Percentiles rank a stretch among this genome's conserved stretches.
phyloP scores from a whole-genome alignment of 2,329 filamentous ascomycete genomes.

The Cladophialophora yegresii region DNA sequence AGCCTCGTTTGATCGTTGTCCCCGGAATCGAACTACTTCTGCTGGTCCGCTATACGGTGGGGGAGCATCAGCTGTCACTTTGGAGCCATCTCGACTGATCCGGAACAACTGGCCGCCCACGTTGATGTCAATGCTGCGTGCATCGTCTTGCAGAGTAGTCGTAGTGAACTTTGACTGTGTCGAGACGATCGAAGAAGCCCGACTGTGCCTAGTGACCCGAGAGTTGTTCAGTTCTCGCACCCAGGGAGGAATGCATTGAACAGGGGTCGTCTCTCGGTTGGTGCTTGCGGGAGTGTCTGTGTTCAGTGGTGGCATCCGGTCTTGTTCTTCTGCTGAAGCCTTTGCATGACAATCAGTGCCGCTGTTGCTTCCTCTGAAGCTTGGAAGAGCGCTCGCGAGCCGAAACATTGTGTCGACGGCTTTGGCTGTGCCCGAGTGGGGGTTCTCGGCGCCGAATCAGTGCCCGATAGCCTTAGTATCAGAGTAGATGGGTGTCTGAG shows the following conservation, averaged over 20 bases:
- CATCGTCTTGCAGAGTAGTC: constrained; percentile 37
- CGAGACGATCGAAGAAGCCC: constrained; percentile 40
- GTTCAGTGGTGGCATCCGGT: constrained; percentile 14
- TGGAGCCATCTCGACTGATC: constrained; percentile 41
- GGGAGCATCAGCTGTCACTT: constrained; percentile 35
- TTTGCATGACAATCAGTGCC: not conserved
- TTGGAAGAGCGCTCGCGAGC: constrained; percentile 18
- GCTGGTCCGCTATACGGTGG: constrained; percentile 34
- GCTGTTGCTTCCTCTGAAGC: constrained; percentile 5
- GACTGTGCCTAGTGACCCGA: constrained; percentile 35
- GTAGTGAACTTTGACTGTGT: constrained; percentile 40
- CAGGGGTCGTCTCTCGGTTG: constrained; percentile 8
- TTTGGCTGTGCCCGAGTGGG: not conserved
- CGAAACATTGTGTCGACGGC: constrained; percentile 18
- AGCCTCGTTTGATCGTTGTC: not conserved
- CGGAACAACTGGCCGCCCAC: constrained; percentile 39
- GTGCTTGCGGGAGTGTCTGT: not conserved
- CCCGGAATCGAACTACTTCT: constrained; percentile 18
- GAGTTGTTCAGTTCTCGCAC: constrained; percentile 32
- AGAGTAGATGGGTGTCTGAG: not conserved
- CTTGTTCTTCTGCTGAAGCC: constrained; percentile 10
- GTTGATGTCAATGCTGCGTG: constrained; percentile 39
- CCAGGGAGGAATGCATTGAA: constrained; percentile 27
- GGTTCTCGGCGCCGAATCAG: not conserved
- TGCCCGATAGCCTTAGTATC: not conserved